These are phyloP conservation scores for Neonectria neomacrospora DNA, from an alignment of 2,329 filamentous ascomycete genomes.

Conservation along the genomic window DNA sequence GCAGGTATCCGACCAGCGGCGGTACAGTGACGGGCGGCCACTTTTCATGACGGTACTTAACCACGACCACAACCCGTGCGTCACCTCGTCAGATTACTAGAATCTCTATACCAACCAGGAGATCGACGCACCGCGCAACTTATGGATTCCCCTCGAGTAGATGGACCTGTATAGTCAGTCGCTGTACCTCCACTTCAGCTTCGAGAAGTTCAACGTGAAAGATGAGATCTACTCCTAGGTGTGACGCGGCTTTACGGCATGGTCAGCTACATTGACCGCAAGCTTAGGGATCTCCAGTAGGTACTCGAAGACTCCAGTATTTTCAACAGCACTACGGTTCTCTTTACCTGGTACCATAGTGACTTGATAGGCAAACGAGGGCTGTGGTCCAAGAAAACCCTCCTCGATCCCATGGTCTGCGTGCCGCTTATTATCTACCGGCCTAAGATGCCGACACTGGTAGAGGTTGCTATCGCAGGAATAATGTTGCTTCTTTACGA, in stretches of 20 bases:
- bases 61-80: conserved; percentile 94
- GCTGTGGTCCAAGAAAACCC: conserved; percentile 98
- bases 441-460: too few relatives aligned
- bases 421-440: conserved; percentile 87
- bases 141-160: conserved; percentile 70
- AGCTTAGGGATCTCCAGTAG: conserved; percentile 82
- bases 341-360: conserved; percentile 93
- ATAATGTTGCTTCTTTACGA: too few relatives aligned
- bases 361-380: conserved; percentile 95
- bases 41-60: conserved; percentile 64
- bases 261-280: conserved; percentile 93
- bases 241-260: conserved; percentile 82
- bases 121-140: conserved; percentile 82
- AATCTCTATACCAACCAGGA: conserved; percentile 84
- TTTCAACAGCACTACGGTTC: conserved; percentile 85
- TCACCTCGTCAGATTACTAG: conserved; percentile 93
- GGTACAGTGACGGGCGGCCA: too few relatives aligned
- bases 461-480: too few relatives aligned
- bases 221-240: conserved; percentile 84
- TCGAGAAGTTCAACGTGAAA: conserved; percentile 88
- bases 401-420: conserved; percentile 90
- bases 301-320: conserved; percentile 83
- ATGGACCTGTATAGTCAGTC: too few relatives aligned
- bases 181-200: conserved; percentile 63
- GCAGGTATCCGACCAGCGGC: too few relatives aligned